Base-by-base conservation (phyloP, 2,329 filamentous ascomycete species). In the Allantophomopsis lycopodina region DNA sequence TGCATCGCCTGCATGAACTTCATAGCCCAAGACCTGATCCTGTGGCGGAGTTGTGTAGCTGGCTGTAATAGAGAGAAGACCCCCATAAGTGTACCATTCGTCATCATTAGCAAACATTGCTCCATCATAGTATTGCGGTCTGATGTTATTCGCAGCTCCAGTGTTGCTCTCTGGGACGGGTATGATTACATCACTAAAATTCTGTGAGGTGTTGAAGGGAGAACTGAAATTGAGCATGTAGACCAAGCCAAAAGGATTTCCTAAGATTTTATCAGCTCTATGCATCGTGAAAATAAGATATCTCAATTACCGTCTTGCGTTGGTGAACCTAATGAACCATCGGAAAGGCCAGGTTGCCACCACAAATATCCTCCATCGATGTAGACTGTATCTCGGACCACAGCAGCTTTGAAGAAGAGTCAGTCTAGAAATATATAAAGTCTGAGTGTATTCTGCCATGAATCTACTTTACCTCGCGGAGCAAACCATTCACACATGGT, bases 31-130 rank as follows among this genome's bases (percentile, higher is more conserved):
- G 2, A 71, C 58, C 0, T 59, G 46, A 40, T 76, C 50, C 1
- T 42, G 54, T n/a, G 54, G 50, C 0, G 71, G 72, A 2, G 55
- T 38, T 0, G 55, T 43, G 37, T 59, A 63, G 3, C 50, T 50
- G 1, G 54, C 50, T 0, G 60, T 65, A 3, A 55, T 42, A 4
- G 34, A 42, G 7, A 66, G 35, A 18, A 76, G 51, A 1, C 80
- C 80, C 14, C 79, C 80, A 40, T 78, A 84, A 2, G 78, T 61
- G 48, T 68, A 76, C 49, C 76, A 76, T 43, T 79, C 68, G 37
- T 67, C 59, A 42, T 83, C 61, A 47, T 83, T 84, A 36, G 66
- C 68, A 23, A 85, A 68, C 60, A 84, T 70, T 7, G 64, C 71
- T 2, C 80, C 80, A 43, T 81, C 76, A 13, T 63, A 44, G 44